Percentiles rank a stretch among this genome's conserved stretches.
Conservation (phyloP, 2,329 filamentous ascomycete genomes). For the Byssoonygena ceratinophila region DNA sequence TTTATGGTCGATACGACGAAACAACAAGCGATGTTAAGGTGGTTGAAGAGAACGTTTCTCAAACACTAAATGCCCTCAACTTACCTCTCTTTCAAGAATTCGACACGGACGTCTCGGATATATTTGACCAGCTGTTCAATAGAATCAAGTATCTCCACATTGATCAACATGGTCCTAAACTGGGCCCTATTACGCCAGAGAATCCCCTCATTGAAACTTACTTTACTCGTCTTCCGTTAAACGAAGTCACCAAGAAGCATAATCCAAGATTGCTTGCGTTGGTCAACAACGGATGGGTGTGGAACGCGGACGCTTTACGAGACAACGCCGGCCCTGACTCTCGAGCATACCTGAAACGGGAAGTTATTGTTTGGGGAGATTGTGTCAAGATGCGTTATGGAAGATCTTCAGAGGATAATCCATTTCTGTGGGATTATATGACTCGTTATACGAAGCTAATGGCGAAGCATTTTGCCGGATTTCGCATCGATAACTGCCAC, state of each 20-base stretch:
- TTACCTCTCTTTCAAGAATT: constrained; percentile 86
- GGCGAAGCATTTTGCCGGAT: constrained; percentile 88
- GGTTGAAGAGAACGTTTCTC: constrained; percentile 43
- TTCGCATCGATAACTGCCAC: constrained; percentile 96
- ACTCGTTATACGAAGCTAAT: constrained; percentile 80
- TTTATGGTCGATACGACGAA: constrained; percentile 58
- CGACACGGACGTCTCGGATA: constrained; percentile 68
- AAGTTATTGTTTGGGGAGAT: constrained; percentile 97
- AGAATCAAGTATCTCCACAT: constrained; percentile 88
- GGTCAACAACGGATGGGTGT: constrained; percentile 97
- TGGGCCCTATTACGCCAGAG: constrained; percentile 63
- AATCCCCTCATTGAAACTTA: constrained; percentile 87
- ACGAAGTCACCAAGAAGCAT: constrained; percentile 66
- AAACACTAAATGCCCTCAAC: constrained; percentile 73
- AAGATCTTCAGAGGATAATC: constrained; percentile 66
- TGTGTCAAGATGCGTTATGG: constrained; percentile 96
- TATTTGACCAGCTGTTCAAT: constrained; percentile 85
- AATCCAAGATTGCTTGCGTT: constrained; percentile 66
- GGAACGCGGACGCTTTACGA: constrained; percentile 86
- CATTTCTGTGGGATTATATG: constrained; percentile 94
- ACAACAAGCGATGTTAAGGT: constrained; percentile 36
- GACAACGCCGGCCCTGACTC: constrained; percentile 89
- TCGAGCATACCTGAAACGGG: constrained; percentile 83
- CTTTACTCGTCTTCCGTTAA: constrained; percentile 78
- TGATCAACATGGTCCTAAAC: constrained; percentile 81